Percentiles rank a stretch among this genome's conserved stretches.
These are phyloP conservation scores for Linum lewisii DNA, from an alignment of 345 rosid genomes.

Conservation along the genomic window DNA sequence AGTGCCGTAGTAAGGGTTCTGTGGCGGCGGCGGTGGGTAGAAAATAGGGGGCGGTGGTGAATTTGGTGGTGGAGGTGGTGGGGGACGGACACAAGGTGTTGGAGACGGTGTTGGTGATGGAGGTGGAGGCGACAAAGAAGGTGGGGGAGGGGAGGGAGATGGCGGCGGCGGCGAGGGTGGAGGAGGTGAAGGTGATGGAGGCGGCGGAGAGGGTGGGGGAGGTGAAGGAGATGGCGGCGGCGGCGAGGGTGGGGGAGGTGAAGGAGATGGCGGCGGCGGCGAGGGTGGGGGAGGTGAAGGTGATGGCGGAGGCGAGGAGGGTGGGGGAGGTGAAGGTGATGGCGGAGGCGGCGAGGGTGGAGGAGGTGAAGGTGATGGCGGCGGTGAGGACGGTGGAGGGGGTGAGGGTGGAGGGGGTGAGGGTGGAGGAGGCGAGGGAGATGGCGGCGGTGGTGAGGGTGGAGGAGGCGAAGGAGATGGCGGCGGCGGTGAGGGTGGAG, in stretches of 20 bases:
- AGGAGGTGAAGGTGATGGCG: neutral
- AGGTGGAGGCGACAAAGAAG: slow-evolving; percentile 25
- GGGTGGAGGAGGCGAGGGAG: slow-evolving; percentile 13
- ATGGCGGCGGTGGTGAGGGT: slow-evolving; percentile 15
- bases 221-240: slow-evolving; percentile 24
- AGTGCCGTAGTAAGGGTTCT: slow-evolving; percentile 42
- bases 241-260: slow-evolving; percentile 17
- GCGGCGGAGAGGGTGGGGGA: slow-evolving; percentile 27
- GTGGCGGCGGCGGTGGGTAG: slow-evolving; percentile 36
- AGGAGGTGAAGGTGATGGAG: slow-evolving; percentile 14
- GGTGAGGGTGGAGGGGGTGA: slow-evolving; percentile 8
- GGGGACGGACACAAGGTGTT: slow-evolving; percentile 11
- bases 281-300: slow-evolving; percentile 26
- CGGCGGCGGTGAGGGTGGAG: slow-evolving; percentile 21
- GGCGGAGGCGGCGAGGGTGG: slow-evolving; percentile 22
- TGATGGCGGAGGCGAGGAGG: slow-evolving; percentile 27
- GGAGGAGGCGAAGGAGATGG: slow-evolving; percentile 21
- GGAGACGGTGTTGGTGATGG: slow-evolving; percentile 27
- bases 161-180: slow-evolving; percentile 28
- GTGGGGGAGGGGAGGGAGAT: slow-evolving; percentile 15
- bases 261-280: slow-evolving; percentile 20
- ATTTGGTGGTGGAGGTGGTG: slow-evolving; percentile 27
- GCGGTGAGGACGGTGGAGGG: slow-evolving; percentile 18
- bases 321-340: slow-evolving; percentile 8
- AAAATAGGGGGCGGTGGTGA: slow-evolving; percentile 27